Evolutionary conservation across 176 grass and related monocot genomes (phyloP), one percentile per base, ranked within the genome.

Genomic region (Urochloa ruziziensis): DNA sequence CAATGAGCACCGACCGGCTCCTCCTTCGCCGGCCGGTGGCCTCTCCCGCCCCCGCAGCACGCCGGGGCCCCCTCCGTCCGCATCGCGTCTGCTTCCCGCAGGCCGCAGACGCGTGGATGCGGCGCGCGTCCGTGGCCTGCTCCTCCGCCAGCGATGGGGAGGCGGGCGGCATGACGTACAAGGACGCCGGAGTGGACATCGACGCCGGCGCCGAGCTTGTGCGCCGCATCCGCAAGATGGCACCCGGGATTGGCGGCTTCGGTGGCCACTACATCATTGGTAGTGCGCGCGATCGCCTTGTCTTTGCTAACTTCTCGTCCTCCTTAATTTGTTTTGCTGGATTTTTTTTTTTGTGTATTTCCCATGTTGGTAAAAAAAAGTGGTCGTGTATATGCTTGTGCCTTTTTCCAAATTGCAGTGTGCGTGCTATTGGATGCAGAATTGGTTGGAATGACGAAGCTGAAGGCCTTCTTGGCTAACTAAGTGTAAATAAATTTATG

Each of bases 181-280:
- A n/a, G n/a, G n/a, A n/a, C n/a, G n/a, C n/a, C n/a, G n/a, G n/a
- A n/a, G n/a, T n/a, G n/a, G n/a, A n/a, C n/a, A n/a, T n/a, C n/a
- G n/a, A n/a, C n/a, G n/a, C n/a, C n/a, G n/a, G n/a, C n/a, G n/a
- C n/a, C n/a, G n/a, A n/a, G n/a, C n/a, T n/a, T n/a, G n/a, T n/a
- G n/a, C n/a, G n/a, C n/a, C n/a, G n/a, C n/a, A n/a, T n/a, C n/a
- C n/a, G n/a, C n/a, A n/a, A n/a, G n/a, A n/a, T n/a, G n/a, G n/a
- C n/a, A n/a, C n/a, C n/a, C n/a, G n/a, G n/a, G n/a, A n/a, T n/a
- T n/a, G n/a, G n/a, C n/a, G n/a, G n/a, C n/a, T n/a, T n/a, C 34
- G 91, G 92, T 8, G 94, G 92, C 30, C 94, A 89, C 67, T 97
- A 62, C 82, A 85, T 88, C 13, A 88, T 47, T 42, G 94, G 94